Base-by-base conservation (phyloP, 495 filamentous ascomycete genomes). In the Baudoinia panamericana region DNA sequence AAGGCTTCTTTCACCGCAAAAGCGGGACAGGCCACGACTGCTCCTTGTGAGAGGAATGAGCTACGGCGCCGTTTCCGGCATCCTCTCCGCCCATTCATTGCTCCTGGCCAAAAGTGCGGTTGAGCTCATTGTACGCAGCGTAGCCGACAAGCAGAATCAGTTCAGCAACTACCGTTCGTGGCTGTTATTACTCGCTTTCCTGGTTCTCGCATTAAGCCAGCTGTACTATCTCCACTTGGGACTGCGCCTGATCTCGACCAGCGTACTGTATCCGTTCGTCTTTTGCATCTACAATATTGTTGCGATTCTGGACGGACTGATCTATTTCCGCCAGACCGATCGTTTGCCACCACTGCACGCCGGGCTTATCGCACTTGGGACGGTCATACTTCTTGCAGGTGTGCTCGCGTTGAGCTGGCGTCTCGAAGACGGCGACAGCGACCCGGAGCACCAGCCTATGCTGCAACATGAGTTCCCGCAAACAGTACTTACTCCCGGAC, bases 201-300 rank as follows among this genome's bases (percentile, higher is more conserved):
- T 94, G 36, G 63, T 65, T 5, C 71, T 99, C 39, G 90, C 90
- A 3, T 72, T 99, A 26, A 77, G 78, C 22, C 90, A 99, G 61
- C 69, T 99, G 12, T 99, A 92, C 63, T 96, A 87, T 56, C 74
- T 99, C 24, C 88, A 99, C 58, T 73, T 82, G 15, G 90, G 90
- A 36, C 68, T 99, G 43, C 93, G 93, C 56, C 68, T 96, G 28
- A 85, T 88, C 59, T 94, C 85, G 37, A 96, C 90, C 13, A 93
- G 84, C 61, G 76, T 99, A 36, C 72, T 99, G 50, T 99, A 99
- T 64, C 90, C 90, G 5, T 80, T 96, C 53, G 85, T 95, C 25
- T 99, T 99, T 63, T 99, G 90, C 73, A 78, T 95, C 47, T 99
- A 96, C 67, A 99, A 99, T 68, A 94, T 99, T 51, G 88, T 94